These are phyloP conservation scores for Mucuna pruriens DNA, from an alignment of 306 rosid genomes.

Conservation along the genomic window DNA sequence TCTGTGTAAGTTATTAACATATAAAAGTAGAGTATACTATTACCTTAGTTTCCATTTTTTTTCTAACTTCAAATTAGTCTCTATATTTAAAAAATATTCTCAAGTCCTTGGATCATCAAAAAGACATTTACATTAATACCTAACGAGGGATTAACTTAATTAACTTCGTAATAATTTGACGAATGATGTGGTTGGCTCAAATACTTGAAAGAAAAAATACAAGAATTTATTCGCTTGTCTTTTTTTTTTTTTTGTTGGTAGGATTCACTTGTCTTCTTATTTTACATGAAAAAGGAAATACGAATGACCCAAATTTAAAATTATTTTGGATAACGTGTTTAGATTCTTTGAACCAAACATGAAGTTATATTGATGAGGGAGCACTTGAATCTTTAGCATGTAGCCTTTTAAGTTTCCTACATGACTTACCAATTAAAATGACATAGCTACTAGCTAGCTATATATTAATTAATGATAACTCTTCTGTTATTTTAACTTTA, in stretches of 20 bases:
- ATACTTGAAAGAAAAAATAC: too few relatives aligned
- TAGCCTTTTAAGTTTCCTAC: conserved; percentile 47
- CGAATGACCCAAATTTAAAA: neutral
- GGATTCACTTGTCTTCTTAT: neutral
- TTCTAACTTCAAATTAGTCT: neutral
- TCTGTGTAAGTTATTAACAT: neutral
- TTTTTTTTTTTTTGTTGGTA: too few relatives aligned
- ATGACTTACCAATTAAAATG: conserved; percentile 65
- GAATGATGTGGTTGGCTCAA: neutral
- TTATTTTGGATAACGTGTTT: neutral
- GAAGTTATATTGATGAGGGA: neutral
- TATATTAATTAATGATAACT: conserved; percentile 43
- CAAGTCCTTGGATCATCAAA: neutral
- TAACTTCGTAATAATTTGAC: neutral
- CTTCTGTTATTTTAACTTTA: conserved; percentile 46
- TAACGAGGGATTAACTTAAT: neutral
- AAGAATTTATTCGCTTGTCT: too few relatives aligned
- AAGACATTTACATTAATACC: neutral
- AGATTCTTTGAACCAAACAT: neutral
- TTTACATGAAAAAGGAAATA: neutral
- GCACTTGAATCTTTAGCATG: conserved; percentile 32
- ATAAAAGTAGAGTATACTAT: too few relatives aligned
- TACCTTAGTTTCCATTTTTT: too few relatives aligned
- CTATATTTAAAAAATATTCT: neutral
- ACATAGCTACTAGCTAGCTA: conserved; percentile 48